phyloP scores from a whole-genome alignment of 208 protist genomes.

The Trypanosoma congolense region DNA sequence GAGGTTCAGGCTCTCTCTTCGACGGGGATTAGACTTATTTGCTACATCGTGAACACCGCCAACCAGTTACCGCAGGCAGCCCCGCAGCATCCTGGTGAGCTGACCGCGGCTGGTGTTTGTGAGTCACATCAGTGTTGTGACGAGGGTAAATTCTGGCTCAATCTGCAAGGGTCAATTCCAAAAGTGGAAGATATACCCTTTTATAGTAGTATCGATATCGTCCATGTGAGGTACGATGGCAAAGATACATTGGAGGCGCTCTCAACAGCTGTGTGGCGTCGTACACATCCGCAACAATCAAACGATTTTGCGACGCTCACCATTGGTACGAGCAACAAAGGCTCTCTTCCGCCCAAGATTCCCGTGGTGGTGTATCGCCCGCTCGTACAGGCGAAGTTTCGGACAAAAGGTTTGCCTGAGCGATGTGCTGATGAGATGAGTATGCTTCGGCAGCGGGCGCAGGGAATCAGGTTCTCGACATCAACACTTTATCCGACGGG shows the following conservation, averaged over 20 bases:
- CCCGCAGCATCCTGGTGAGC: background rate
- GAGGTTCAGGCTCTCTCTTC: constrained; percentile 41
- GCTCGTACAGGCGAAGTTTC: constrained; percentile 29
- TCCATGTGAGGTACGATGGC: constrained; percentile 9
- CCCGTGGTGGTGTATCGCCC: constrained; percentile 64
- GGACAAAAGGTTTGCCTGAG: constrained; percentile 36
- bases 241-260: constrained; percentile 22
- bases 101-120: background rate
- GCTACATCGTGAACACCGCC: constrained; percentile 46
- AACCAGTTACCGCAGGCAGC: background rate
- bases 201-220: constrained; percentile 5
- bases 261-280: constrained; percentile 30
- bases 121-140: background rate
- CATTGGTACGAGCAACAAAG: constrained; percentile 31
- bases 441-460: constrained; percentile 25
- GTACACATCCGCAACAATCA: constrained; percentile 45
- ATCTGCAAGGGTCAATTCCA: background rate
- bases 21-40: constrained; percentile 50
- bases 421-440: constrained; percentile 43
- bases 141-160: constrained; percentile 11
- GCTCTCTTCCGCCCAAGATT: constrained; percentile 43
- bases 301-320: constrained; percentile 34
- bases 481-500: constrained; percentile 1
- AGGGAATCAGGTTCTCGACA: constrained; percentile 21
- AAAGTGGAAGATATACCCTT: background rate